These are phyloP conservation scores for Ehretia macrophylla DNA, from an alignment of 257 asterid species.

Conservation along the genomic window DNA sequence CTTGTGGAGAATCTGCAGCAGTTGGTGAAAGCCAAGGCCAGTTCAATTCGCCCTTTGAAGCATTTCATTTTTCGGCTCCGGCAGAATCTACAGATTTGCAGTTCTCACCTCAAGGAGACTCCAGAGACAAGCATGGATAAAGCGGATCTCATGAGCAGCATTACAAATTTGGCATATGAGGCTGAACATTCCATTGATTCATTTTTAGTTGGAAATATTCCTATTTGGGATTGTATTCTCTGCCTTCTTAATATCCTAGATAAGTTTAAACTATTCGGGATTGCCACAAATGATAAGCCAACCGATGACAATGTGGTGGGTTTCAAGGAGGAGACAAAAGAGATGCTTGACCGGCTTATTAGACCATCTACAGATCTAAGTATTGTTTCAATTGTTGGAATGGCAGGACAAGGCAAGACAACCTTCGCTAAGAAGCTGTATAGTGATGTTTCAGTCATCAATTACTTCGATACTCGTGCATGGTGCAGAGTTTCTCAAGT, in stretches of 20 bases:
- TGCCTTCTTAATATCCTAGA: neutral
- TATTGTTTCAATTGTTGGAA: slow-evolving; percentile 13
- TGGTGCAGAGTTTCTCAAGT: slow-evolving; percentile 10
- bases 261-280: neutral
- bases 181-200: slow-evolving; percentile 7
- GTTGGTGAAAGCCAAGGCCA: neutral
- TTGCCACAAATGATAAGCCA: neutral
- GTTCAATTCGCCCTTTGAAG: neutral
- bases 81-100: neutral
- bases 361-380: neutral
- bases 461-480: neutral
- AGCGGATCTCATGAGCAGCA: neutral
- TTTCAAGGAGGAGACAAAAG: neutral
- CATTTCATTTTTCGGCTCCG: neutral
- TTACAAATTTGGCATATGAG: neutral
- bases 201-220: neutral
- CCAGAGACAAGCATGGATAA: no score
- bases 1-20: neutral
- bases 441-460: neutral
- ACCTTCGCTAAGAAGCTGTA: slow-evolving; percentile 6
- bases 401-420: slow-evolving; percentile 19
- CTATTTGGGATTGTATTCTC: neutral
- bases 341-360: neutral
- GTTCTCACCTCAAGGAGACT: neutral
- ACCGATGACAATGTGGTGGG: slow-evolving; percentile 11